Evolutionary conservation across 768 basidiomycete species (phyloP).

Genomic region (Termitomyces titanicus): DNA sequence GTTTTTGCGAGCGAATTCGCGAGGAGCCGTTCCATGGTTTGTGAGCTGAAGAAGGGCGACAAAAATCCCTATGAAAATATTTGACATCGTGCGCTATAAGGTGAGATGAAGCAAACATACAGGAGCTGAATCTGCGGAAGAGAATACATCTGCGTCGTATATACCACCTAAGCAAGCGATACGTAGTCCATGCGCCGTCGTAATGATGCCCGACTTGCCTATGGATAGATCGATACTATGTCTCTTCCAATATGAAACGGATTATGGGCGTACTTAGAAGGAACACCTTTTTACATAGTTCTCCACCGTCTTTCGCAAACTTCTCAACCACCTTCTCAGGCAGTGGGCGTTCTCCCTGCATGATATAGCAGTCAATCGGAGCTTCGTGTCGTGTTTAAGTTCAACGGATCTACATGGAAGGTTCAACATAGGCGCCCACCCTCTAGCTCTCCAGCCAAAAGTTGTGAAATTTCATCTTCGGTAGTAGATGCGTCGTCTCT

Average conservation of each 20-base stretch:
- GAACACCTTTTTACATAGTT: slow-evolving; percentile 80
- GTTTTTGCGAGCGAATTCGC: slow-evolving; percentile 63
- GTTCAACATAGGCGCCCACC: slow-evolving; percentile 34
- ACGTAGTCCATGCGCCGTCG: slow-evolving; percentile 73
- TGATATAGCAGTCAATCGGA: slow-evolving; percentile 89
- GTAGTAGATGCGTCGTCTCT: slow-evolving; percentile 28
- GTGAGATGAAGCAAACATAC: slow-evolving; percentile 37
- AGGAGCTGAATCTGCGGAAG: slow-evolving; percentile 57
- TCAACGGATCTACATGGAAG: background rate
- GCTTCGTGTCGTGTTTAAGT: slow-evolving; percentile 39
- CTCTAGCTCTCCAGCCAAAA: slow-evolving; percentile 66
- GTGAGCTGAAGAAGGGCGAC: slow-evolving; percentile 70
- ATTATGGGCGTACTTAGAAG: slow-evolving; percentile 64
- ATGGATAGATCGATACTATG: background rate
- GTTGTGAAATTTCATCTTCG: slow-evolving; percentile 51
- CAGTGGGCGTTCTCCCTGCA: slow-evolving; percentile 78
- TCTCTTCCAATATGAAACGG: background rate
- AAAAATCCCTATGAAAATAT: slow-evolving; percentile 57
- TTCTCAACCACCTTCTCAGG: slow-evolving; percentile 72
- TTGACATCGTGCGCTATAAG: slow-evolving; percentile 1
- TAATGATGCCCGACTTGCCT: slow-evolving; percentile 83
- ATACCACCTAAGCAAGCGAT: slow-evolving; percentile 85
- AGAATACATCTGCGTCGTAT: slow-evolving; percentile 61
- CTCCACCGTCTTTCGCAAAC: slow-evolving; percentile 72
- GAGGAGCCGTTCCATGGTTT: slow-evolving; percentile 68